Evolutionary conservation across 1,284 basidiomycete genomes (phyloP), one percentile per base, ranked within the genome.

Genomic region (Retiboletus flavoniger): DNA sequence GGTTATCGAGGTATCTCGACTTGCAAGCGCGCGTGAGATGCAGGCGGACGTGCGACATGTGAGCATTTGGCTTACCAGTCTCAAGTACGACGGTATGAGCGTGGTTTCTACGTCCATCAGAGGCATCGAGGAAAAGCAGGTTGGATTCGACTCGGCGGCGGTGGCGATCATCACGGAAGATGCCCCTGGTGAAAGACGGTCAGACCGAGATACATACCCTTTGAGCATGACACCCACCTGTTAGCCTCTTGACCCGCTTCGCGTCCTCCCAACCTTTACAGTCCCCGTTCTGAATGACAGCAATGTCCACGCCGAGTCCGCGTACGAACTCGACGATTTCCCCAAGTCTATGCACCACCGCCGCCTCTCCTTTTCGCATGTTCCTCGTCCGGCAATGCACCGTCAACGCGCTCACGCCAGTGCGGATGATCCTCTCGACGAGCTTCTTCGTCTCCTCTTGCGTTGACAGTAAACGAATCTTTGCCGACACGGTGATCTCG

Each of bases 111-210:
- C 78, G 63, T 93, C 89, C 6, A 76, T 69, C 4, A 91, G 76
- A 4, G 92, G 91, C 1, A 71, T 78, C 0, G 79, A 71, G 2
- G 84, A 82, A 74, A 99, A 99, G 63, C 93, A 89, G 0, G 90
- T 88, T 0, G 95, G 93, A 70, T 99, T 99, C 9, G 87, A 74
- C 73, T 99, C 97, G 7, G 95, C 95, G 0, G 89, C 93, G 13
- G 95, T 88, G 7, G 96, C 97, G 41, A 99, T 90, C 96, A 99
- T 99, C 31, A 93, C 86, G 1, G 92, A 93, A 60, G 90, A 85
- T n/a, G 92, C 93, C 21, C 89, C 91, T 89, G 60, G 54, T 38
- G 31, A 14, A 46, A 50, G 31, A 34, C 35, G 2, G 31, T 66
- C 35, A 49, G 35, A 55, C 28, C 10, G 2, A 45, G 31, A 44